phyloP scores from a whole-genome alignment of 2,329 filamentous ascomycete genomes.

The Pseudopyrenochaeta lycopersici region DNA sequence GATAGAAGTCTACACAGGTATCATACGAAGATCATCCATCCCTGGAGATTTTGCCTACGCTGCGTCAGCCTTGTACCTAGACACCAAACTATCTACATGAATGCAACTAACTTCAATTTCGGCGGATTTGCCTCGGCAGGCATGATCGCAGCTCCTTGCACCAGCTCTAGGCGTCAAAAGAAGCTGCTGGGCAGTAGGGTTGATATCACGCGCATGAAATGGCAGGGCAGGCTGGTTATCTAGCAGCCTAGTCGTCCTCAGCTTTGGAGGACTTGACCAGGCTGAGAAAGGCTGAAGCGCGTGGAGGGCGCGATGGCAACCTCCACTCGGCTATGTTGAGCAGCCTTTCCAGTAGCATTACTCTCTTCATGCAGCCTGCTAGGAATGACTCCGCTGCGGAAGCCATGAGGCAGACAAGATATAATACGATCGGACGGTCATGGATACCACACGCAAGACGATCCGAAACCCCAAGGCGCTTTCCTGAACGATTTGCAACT shows the following conservation, averaged over 20 bases:
- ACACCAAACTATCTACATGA: neutral
- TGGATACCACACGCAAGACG: neutral
- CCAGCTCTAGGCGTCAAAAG: neutral
- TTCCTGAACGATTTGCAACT: neutral
- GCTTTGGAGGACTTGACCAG: neutral
- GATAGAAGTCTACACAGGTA: no score
- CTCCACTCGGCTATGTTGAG: neutral
- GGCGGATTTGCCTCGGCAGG: neutral
- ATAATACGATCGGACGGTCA: neutral
- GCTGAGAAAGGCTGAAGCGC: neutral
- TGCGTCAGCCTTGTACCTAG: neutral
- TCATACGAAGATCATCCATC: neutral
- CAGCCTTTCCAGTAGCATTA: neutral
- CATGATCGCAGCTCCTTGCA: neutral
- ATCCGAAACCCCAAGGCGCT: neutral
- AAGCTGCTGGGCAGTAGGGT: neutral
- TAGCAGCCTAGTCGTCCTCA: neutral
- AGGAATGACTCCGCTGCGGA: neutral
- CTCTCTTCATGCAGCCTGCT: neutral
- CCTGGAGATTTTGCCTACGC: neutral
- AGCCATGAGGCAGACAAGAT: constrained; percentile 1
- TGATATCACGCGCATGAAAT: neutral
- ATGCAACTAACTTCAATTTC: neutral
- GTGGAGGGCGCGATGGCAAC: neutral
- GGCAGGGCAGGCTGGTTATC: neutral